Percentiles rank a stretch among this genome's conserved stretches.
Conservation (phyloP, 2,329 filamentous ascomycete genomes). For the Alternaria atra region DNA sequence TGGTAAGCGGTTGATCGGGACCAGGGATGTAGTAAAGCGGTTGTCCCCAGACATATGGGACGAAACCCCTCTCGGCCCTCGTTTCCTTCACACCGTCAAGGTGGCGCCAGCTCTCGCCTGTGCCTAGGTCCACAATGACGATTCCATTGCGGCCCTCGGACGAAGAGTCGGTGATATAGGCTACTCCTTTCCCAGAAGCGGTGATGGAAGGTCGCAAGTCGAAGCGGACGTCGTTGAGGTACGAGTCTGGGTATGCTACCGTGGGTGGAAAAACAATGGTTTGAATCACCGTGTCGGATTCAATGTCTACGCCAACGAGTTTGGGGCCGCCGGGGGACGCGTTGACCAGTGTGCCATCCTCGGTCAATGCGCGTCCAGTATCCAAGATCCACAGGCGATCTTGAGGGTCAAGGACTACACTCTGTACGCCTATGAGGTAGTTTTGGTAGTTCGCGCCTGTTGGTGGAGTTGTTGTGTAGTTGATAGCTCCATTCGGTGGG, state of each 20-base stretch:
- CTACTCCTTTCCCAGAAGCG: constrained; percentile 56
- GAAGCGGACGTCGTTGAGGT: constrained; percentile 65
- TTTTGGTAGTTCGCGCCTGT: constrained; percentile 58
- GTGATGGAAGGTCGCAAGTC: constrained; percentile 58
- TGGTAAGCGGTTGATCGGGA: constrained; percentile 48
- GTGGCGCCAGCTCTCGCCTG: constrained; percentile 61
- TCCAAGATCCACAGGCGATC: constrained; percentile 65
- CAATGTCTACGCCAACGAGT: constrained; percentile 59
- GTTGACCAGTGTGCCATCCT: constrained; percentile 56
- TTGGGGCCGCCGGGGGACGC: constrained; percentile 61
- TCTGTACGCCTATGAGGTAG: constrained; percentile 62
- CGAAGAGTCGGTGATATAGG: constrained; percentile 64
- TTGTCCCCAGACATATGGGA: constrained; percentile 60
- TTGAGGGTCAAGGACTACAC: constrained; percentile 60
- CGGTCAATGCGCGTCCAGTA: constrained; percentile 58
- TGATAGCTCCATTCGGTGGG: constrained; percentile 61
- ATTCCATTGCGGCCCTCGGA: constrained; percentile 60
- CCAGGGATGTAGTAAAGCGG: constrained; percentile 55
- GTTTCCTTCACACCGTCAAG: constrained; percentile 56
- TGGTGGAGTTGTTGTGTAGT: constrained; percentile 59
- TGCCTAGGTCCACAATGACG: constrained; percentile 60
- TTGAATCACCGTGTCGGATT: constrained; percentile 57
- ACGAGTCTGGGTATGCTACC: constrained; percentile 59
- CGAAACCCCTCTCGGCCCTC: constrained; percentile 55
- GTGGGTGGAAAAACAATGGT: constrained; percentile 61